Evolutionary conservation across 2,329 filamentous ascomycete genomes (phyloP), one percentile per base, ranked within the genome.

Genomic region (Cladophialophora chaetospira): DNA sequence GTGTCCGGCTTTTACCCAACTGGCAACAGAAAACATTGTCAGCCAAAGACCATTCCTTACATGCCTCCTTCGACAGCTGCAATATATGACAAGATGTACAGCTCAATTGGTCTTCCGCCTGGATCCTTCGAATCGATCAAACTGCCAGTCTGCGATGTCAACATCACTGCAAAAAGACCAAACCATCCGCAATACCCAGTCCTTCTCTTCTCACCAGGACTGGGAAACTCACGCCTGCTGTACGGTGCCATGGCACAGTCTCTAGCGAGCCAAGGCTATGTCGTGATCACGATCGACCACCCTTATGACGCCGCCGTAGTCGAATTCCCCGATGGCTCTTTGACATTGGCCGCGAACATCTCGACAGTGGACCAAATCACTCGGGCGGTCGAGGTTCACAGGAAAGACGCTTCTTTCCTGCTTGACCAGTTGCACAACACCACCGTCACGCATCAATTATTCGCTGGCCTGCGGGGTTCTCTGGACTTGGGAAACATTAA

Each of bases 271-370:
- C 42, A 45, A 23, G 42, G 42, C n/a, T 45, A 23, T 45, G 42
- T 25, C 4, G 42, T 45, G 17, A 19, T 45, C 4, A 45, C 42
- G 6, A 21, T 45, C n/a, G 42, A 45, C 25, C 42, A 45, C n/a
- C 42, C 42, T 6, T 45, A 45, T n/a, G 42, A 45, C 19, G 42
- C 17, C 42, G 42, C n/a, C 9, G 25, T 45, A 8, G 42, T 45
- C 25, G 42, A 45, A 25, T 45, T 45, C 25, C 42, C 42, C 9
- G 21, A 45, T n/a, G 42, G 42, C 19, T 13, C 11, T 21, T 25
- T 45, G 17, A 21, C 25, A 9, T 13, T 45, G 8, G 42, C n/a
- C 4, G 19, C 42, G 25, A 23, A 45, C 21, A 45, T 45, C 19
- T 11, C 9, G 11, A 25, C 9, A 19, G 29, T 33, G 29, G 13